Evolutionary conservation across 306 rosid genomes (phyloP).

Genomic region (Lathyrus sativus): DNA sequence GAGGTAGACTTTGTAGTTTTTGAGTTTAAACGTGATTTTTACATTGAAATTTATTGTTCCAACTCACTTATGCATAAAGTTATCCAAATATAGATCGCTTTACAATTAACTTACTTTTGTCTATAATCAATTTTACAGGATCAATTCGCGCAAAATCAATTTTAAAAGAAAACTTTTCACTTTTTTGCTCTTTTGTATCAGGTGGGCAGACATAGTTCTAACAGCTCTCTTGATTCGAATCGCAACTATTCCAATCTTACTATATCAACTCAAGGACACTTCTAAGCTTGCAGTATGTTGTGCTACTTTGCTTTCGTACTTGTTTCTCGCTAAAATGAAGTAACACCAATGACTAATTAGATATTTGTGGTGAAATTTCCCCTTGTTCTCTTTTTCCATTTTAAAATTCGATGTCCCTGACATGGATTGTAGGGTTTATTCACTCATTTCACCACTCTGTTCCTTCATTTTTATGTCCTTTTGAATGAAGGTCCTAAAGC

Average conservation of each 20-base stretch:
- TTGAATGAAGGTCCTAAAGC: background rate
- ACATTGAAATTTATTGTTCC: no score
- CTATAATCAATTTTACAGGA: no score
- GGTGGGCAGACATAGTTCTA: slow-evolving; percentile 84
- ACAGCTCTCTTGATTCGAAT: slow-evolving; percentile 71
- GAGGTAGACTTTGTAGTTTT: no score
- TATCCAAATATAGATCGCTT: no score
- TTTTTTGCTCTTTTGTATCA: slow-evolving; percentile 39
- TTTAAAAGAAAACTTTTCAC: no score
- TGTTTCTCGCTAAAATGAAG: slow-evolving; percentile 29
- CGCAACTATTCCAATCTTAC: slow-evolving; percentile 63
- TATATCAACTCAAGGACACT: slow-evolving; percentile 80
- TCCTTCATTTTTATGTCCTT: background rate
- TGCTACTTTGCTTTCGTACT: slow-evolving; percentile 22
- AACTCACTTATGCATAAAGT: no score
- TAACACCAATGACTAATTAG: slow-evolving; percentile 6
- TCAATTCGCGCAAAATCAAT: no score
- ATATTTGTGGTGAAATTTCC: slow-evolving; percentile 9
- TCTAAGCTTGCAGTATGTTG: slow-evolving; percentile 71
- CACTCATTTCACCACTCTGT: background rate
- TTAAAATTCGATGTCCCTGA: slow-evolving; percentile 16
- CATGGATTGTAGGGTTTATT: slow-evolving; percentile 17
- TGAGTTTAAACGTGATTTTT: no score
- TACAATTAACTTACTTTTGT: no score
- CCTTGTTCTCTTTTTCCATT: slow-evolving; percentile 12